Evolutionary conservation across 2,329 filamentous ascomycete species (phyloP).

Genomic region (Knoxdaviesia capensis): DNA sequence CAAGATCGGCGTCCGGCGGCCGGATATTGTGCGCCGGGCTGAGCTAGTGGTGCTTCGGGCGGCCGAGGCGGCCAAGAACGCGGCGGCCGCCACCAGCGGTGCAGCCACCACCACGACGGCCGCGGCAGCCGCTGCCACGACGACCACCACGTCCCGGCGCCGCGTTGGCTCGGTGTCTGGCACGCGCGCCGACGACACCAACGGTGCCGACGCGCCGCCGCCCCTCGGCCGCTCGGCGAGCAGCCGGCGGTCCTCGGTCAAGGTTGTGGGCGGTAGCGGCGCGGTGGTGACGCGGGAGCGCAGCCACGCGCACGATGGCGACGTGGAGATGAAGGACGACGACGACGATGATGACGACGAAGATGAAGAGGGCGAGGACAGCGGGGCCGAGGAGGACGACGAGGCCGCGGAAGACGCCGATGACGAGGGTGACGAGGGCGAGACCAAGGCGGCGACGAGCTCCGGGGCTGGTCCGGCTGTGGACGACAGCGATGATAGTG

Average conservation of each 20-base stretch:
- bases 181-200: not conserved
- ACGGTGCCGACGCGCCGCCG: too few relatives aligned
- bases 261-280: too few relatives aligned
- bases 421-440: slow-evolving; percentile 12
- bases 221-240: too few relatives aligned
- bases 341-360: slow-evolving; percentile 9
- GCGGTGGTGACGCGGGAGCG: too few relatives aligned
- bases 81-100: slow-evolving; percentile 9
- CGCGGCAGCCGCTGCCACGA: slow-evolving; percentile 13
- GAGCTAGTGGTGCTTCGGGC: slow-evolving; percentile 34
- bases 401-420: slow-evolving; percentile 10
- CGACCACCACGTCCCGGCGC: not conserved
- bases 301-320: slow-evolving; percentile 12
- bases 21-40: slow-evolving; percentile 40
- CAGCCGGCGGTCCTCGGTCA: too few relatives aligned
- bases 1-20: slow-evolving; percentile 26
- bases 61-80: slow-evolving; percentile 23
- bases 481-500: slow-evolving; percentile 47
- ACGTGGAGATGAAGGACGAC: slow-evolving; percentile 23
- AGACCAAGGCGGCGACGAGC: slow-evolving; percentile 11
- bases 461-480: slow-evolving; percentile 8
- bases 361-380: slow-evolving; percentile 10
- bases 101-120: slow-evolving; percentile 18
- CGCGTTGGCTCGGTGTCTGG: not conserved
- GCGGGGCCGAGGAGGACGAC: slow-evolving; percentile 11